Conservation (phyloP, 1,284 basidiomycete species). For the Boletus mariae region DNA sequence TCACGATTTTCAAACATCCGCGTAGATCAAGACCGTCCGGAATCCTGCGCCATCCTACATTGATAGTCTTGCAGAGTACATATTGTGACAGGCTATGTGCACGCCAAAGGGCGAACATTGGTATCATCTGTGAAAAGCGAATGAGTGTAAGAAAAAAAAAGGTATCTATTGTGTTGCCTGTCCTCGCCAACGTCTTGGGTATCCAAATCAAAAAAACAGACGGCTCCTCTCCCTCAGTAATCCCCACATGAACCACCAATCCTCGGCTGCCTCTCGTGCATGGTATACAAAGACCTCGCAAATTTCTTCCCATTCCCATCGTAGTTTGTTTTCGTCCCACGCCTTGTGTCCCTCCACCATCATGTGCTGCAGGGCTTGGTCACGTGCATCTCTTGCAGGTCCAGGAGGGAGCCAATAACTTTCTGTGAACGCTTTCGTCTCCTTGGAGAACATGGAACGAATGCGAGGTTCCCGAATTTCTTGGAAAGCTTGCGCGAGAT, state of each 20-base stretch:
- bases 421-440: constrained; percentile 21
- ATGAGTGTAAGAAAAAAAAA: not conserved
- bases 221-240: constrained; percentile 34
- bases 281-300: constrained; percentile 43
- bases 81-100: not conserved
- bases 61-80: constrained; percentile 2
- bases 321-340: constrained; percentile 31
- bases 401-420: constrained; percentile 38
- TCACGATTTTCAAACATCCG: too few relatives aligned
- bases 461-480: constrained; percentile 39
- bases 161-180: constrained; percentile 8
- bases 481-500: constrained; percentile 42
- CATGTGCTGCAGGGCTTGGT: constrained; percentile 31
- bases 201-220: constrained; percentile 9
- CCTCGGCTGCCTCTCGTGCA: constrained; percentile 43
- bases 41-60: not conserved
- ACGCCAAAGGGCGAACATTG: not conserved
- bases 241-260: constrained; percentile 49
- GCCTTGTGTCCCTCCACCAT: constrained; percentile 30
- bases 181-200: not conserved
- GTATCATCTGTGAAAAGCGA: constrained; percentile 1
- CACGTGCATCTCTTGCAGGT: constrained; percentile 37
- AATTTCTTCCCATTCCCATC: constrained; percentile 43
- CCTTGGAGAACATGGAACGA: constrained; percentile 24
- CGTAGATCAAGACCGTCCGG: not conserved